These are phyloP conservation scores for Amanita thiersii DNA, from an alignment of 768 basidiomycete genomes.

Conservation along the genomic window DNA sequence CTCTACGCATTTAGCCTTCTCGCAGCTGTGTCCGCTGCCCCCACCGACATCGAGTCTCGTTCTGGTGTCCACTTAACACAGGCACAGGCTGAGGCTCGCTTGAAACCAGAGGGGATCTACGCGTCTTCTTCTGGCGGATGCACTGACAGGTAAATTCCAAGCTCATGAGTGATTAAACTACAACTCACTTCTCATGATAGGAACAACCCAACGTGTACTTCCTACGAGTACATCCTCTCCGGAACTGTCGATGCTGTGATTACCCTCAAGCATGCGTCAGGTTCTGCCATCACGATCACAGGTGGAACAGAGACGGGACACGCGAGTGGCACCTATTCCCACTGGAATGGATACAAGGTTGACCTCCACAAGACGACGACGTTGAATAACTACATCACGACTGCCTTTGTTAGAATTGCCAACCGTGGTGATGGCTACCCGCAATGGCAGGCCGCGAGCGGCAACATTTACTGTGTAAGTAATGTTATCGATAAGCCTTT, in stretches of 20 bases:
- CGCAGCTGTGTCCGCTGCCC: not conserved
- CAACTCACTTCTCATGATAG: not conserved
- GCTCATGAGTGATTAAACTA: not conserved
- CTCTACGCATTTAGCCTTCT: too few relatives aligned
- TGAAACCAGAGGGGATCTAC: not conserved
- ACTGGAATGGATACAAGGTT: not conserved
- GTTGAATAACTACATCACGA: not conserved
- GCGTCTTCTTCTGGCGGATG: not conserved
- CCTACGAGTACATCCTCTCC: not conserved
- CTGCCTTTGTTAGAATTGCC: not conserved
- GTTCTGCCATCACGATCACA: not conserved
- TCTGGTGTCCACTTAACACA: not conserved
- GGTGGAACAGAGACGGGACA: not conserved
- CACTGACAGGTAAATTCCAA: not conserved
- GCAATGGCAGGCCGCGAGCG: not conserved
- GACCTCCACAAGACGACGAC: not conserved
- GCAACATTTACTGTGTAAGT: not conserved
- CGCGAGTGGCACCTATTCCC: not conserved
- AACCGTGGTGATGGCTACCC: not conserved
- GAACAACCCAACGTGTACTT: not conserved
- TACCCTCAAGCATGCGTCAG: not conserved
- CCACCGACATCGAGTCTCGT: not conserved
- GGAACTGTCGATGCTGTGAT: not conserved
- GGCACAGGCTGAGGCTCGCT: not conserved
- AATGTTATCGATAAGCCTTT: not conserved